These are phyloP conservation scores for Trametes meyenii DNA, from an alignment of 768 basidiomycete species.

Conservation along the genomic window DNA sequence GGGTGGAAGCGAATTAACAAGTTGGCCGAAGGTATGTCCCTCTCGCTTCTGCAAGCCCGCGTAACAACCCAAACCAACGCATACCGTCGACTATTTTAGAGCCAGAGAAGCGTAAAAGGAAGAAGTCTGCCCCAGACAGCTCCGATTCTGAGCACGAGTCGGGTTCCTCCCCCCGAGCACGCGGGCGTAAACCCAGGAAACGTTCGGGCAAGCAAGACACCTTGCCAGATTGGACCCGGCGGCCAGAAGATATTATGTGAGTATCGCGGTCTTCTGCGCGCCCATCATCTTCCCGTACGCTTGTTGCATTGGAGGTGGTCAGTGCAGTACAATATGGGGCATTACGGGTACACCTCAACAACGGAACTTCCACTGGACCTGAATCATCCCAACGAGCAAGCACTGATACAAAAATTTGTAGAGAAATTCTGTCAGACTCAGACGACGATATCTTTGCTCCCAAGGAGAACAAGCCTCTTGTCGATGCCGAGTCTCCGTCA, in stretches of 20 bases:
- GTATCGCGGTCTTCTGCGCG: background rate
- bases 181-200: slow-evolving; percentile 15
- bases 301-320: too few species aligned
- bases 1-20: slow-evolving; percentile 65
- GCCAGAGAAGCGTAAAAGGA: slow-evolving; percentile 13
- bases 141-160: slow-evolving; percentile 18
- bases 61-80: slow-evolving; percentile 1
- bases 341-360: too few species aligned
- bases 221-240: slow-evolving; percentile 25
- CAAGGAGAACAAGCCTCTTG: slow-evolving; percentile 1
- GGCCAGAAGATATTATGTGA: slow-evolving; percentile 12
- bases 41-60: background rate
- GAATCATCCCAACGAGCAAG: too few species aligned
- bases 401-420: too few species aligned
- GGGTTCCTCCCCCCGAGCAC: slow-evolving; percentile 8
- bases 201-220: background rate
- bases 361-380: too few species aligned
- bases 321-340: too few species aligned
- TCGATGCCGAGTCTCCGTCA: background rate
- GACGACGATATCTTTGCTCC: slow-evolving; percentile 47
- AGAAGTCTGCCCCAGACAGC: slow-evolving; percentile 7
- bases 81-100: background rate
- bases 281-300: too few species aligned
- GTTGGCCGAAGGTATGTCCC: slow-evolving; percentile 53
- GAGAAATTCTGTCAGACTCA: slow-evolving; percentile 43